A percentile compares a stretch with the other conserved stretches of the same genome.
Conservation (phyloP, 1,139 yeast species). For the Lodderomyces theae region DNA sequence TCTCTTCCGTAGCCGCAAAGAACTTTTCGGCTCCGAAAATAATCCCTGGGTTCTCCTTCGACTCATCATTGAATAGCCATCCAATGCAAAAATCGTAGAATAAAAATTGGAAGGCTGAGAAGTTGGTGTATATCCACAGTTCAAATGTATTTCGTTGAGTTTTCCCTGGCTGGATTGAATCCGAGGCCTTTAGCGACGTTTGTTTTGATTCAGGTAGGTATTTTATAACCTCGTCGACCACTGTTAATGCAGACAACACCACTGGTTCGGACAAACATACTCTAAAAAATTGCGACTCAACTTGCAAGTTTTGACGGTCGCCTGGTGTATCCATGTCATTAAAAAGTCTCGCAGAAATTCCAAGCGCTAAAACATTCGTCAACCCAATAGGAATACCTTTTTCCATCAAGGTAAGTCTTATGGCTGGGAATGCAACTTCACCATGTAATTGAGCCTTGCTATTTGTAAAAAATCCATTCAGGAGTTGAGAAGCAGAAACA, state of each 20-base stretch:
- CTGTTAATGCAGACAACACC: constrained; percentile 35
- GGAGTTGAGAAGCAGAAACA: constrained; percentile 15
- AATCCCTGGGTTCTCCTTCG: constrained; percentile 61
- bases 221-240: constrained; percentile 18
- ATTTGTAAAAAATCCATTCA: not conserved
- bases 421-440: constrained; percentile 38
- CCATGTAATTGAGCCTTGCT: constrained; percentile 33
- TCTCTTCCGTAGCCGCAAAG: constrained; percentile 59
- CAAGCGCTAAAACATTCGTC: constrained; percentile 48
- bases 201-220: constrained; percentile 4
- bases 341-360: constrained; percentile 34
- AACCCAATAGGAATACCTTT: constrained; percentile 36
- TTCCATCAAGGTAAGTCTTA: constrained; percentile 38
- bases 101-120: constrained; percentile 55
- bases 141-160: constrained; percentile 30
- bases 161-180: not conserved
- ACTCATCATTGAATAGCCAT: constrained; percentile 56
- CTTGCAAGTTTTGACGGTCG: constrained; percentile 44
- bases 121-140: constrained; percentile 49
- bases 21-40: constrained; percentile 72
- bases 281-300: constrained; percentile 58
- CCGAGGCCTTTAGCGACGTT: not conserved
- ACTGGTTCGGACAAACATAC: constrained; percentile 55
- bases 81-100: constrained; percentile 72
- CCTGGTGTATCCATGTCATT: constrained; percentile 27